Percentiles rank a stretch among this genome's conserved stretches.
Evolutionary conservation across 2,329 filamentous ascomycete genomes (phyloP).

Genomic region (Paecilomyces variotii): DNA sequence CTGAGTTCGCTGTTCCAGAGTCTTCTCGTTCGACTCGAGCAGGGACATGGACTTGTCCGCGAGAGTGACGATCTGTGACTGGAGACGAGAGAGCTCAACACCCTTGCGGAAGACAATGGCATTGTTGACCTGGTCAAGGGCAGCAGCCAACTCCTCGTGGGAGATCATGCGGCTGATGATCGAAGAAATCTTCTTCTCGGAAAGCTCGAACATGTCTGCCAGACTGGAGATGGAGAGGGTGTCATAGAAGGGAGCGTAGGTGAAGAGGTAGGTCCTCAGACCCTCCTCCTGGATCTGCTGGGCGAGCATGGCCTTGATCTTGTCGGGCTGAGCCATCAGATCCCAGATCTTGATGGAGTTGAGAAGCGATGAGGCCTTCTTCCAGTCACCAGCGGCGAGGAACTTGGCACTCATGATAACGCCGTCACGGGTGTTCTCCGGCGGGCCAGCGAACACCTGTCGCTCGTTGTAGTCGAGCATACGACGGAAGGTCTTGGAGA

Average conservation of each 20-base stretch:
- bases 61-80: constrained; percentile 87
- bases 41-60: constrained; percentile 94
- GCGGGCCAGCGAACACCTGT: constrained; percentile 96
- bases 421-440: constrained; percentile 97
- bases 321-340: constrained; percentile 81
- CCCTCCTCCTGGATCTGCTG: constrained; percentile 99
- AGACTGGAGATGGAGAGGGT: constrained; percentile 81
- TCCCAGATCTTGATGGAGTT: constrained; percentile 99
- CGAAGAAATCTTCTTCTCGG: constrained; percentile 82
- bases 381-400: constrained; percentile 94
- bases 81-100: constrained; percentile 90
- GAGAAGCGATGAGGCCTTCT: constrained; percentile 88
- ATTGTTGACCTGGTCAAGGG: constrained; percentile 93
- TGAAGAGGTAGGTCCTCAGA: constrained; percentile 96
- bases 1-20: constrained; percentile 92
- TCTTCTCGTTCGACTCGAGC: constrained; percentile 96
- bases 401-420: constrained; percentile 99
- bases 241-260: constrained; percentile 98
- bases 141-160: constrained; percentile 93
- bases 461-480: constrained; percentile 99
- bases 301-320: constrained; percentile 95
- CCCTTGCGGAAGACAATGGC: constrained; percentile 99
- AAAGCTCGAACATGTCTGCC: constrained; percentile 89
- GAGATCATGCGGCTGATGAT: constrained; percentile 99
- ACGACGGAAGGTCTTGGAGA: constrained; percentile 98